Conservation (phyloP, 768 basidiomycete species). For the Lentinula guzmanii region DNA sequence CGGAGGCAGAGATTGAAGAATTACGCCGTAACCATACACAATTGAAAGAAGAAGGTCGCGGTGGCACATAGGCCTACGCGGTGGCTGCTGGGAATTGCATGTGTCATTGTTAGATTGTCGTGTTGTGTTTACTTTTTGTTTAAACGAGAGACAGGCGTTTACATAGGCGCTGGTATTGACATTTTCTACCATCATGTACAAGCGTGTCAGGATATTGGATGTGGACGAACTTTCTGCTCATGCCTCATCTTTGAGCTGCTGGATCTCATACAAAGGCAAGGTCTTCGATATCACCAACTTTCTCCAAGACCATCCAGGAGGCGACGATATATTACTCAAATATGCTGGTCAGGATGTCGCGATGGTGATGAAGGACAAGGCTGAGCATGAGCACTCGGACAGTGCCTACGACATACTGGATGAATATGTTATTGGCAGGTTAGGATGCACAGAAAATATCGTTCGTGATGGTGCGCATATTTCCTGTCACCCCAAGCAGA, state of each 20-base stretch:
- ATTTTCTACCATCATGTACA: conserved; percentile 38
- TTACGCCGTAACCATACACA: too few relatives aligned
- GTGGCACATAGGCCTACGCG: too few relatives aligned
- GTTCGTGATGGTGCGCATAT: conserved; percentile 68
- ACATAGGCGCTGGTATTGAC: too few relatives aligned
- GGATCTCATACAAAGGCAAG: conserved; percentile 74
- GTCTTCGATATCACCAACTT: conserved; percentile 90
- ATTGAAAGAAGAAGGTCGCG: too few relatives aligned
- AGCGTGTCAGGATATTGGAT: conserved; percentile 69
- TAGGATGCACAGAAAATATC: conserved; percentile 69
- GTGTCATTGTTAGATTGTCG: too few relatives aligned
- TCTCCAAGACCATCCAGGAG: conserved; percentile 87
- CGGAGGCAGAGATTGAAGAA: too few relatives aligned
- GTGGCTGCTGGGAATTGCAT: too few relatives aligned
- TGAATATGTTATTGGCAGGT: conserved; percentile 78
- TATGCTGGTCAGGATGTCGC: conserved; percentile 84
- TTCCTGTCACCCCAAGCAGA: background rate
- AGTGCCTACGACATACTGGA: conserved; percentile 89
- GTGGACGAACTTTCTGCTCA: conserved; percentile 69
- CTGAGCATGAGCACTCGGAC: conserved; percentile 85
- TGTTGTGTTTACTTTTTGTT: too few relatives aligned
- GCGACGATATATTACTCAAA: conserved; percentile 83
- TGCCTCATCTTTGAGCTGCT: conserved; percentile 58
- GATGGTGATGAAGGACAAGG: conserved; percentile 70
- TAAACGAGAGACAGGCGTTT: too few relatives aligned